A percentile compares a stretch with the other conserved stretches of the same genome.
Conservation (phyloP, 805 yeast genomes). For the Starmerella riodocensis region DNA sequence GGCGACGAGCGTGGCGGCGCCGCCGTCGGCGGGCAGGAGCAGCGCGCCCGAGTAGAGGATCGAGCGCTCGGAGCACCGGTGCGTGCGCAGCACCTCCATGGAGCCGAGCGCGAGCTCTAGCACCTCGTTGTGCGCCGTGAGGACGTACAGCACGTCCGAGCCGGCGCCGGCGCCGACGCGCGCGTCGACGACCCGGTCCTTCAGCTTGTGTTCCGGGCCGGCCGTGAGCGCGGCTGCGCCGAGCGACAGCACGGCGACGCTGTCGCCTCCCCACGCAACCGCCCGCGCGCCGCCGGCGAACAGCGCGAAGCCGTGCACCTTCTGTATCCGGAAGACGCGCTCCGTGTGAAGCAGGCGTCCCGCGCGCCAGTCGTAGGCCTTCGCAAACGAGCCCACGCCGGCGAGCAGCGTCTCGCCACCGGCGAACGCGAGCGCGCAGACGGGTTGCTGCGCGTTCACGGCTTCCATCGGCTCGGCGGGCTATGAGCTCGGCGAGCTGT, state of each 20-base stretch:
- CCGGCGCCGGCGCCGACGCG: constrained; percentile 38
- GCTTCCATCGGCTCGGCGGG: constrained; percentile 1
- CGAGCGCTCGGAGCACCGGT: constrained; percentile 55
- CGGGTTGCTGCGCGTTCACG: constrained; percentile 37
- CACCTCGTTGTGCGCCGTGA: constrained; percentile 72
- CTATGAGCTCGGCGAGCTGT: too few species aligned
- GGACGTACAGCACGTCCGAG: constrained; percentile 32
- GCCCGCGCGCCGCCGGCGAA: neutral
- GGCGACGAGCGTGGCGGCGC: constrained; percentile 51
- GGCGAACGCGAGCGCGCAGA: constrained; percentile 44
- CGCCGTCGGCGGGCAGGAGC: constrained; percentile 31
- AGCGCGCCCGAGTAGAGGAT: constrained; percentile 80
- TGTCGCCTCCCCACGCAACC: constrained; percentile 8
- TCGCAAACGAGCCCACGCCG: constrained; percentile 61
- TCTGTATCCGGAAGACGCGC: constrained; percentile 53
- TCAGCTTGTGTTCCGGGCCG: too few species aligned
- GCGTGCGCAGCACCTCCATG: constrained; percentile 25
- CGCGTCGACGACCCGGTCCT: constrained; percentile 22
- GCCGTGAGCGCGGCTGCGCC: neutral
- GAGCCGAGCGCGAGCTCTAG: constrained; percentile 28
- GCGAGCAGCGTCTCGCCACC: constrained; percentile 34
- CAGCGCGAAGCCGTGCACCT: constrained; percentile 57
- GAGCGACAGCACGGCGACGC: neutral
- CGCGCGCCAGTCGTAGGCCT: constrained; percentile 37
- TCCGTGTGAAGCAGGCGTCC: constrained; percentile 30